phyloP scores from a whole-genome alignment of 208 protist genomes.

The Endotrypanum monterogeii region DNA sequence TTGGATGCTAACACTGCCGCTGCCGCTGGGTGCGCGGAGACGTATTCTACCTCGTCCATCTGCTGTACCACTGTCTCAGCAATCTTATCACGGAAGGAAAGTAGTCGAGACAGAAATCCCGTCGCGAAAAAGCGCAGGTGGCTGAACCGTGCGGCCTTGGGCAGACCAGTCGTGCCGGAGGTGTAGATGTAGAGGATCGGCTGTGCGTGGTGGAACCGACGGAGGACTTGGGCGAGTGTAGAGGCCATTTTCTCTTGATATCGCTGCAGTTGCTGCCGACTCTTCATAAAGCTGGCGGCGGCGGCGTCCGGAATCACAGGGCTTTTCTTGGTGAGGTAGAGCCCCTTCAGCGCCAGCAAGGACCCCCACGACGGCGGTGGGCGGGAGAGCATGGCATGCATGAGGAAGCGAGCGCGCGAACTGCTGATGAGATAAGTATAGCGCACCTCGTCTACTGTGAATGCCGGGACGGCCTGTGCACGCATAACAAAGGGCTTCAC shows the following conservation, averaged over 20 bases:
- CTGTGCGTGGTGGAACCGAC: constrained; percentile 46
- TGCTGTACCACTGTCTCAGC: constrained; percentile 37
- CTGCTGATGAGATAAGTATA: constrained; percentile 23
- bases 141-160: constrained; percentile 78
- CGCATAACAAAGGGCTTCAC: constrained; percentile 28
- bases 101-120: constrained; percentile 45
- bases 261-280: constrained; percentile 22
- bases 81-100: constrained; percentile 35
- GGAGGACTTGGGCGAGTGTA: constrained; percentile 30
- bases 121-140: constrained; percentile 75
- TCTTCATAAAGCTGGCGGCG: constrained; percentile 8
- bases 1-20: background rate
- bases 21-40: constrained; percentile 6
- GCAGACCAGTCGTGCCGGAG: constrained; percentile 87
- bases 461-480: constrained; percentile 8
- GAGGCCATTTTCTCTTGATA: constrained; percentile 25
- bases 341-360: constrained; percentile 10
- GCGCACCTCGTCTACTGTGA: constrained; percentile 7
- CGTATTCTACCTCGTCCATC: constrained; percentile 15
- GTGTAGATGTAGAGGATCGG: constrained; percentile 83
- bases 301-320: background rate
- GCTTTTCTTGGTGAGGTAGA: background rate
- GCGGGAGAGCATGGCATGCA: constrained; percentile 27
- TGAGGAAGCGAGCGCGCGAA: constrained; percentile 19
- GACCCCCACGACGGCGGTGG: constrained; percentile 27